Conservation (phyloP, 345 rosid genomes). For the Lenwebbia sp. region DNA sequence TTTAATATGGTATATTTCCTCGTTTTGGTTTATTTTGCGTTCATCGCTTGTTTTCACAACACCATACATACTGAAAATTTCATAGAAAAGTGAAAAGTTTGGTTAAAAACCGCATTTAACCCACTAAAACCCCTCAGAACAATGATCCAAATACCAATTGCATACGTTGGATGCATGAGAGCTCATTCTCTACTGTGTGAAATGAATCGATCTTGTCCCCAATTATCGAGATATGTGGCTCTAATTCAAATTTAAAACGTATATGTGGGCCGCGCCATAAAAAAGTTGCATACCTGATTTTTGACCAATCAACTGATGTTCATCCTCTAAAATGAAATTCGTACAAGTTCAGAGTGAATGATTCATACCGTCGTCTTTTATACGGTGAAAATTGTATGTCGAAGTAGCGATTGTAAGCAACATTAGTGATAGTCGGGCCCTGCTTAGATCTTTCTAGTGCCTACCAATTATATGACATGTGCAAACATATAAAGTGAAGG, state of each 20-base stretch:
- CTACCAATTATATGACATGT: too few relatives aligned
- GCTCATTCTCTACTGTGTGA: not conserved
- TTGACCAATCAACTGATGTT: not conserved
- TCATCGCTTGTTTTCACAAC: not conserved
- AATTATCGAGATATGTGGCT: not conserved
- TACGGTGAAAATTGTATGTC: not conserved
- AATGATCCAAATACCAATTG: not conserved
- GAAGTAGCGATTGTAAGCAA: not conserved
- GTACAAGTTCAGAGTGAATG: not conserved
- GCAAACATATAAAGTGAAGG: not conserved
- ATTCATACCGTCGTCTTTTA: not conserved
- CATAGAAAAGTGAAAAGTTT: not conserved
- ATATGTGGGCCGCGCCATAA: not conserved
- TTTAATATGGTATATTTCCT: too few relatives aligned
- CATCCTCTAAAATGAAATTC: not conserved
- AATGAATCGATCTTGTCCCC: not conserved
- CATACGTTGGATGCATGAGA: not conserved
- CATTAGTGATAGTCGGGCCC: accelerated
- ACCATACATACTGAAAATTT: not conserved
- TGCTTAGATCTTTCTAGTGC: not conserved
- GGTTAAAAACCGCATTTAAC: not conserved
- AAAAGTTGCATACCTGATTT: not conserved
- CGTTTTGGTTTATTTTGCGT: not conserved
- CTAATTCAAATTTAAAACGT: not conserved
- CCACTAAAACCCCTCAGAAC: not conserved